A percentile compares a stretch with the other conserved stretches of the same genome.
phyloP scores from a whole-genome alignment of 129 eudicot genomes.

The Tagetes erecta region DNA sequence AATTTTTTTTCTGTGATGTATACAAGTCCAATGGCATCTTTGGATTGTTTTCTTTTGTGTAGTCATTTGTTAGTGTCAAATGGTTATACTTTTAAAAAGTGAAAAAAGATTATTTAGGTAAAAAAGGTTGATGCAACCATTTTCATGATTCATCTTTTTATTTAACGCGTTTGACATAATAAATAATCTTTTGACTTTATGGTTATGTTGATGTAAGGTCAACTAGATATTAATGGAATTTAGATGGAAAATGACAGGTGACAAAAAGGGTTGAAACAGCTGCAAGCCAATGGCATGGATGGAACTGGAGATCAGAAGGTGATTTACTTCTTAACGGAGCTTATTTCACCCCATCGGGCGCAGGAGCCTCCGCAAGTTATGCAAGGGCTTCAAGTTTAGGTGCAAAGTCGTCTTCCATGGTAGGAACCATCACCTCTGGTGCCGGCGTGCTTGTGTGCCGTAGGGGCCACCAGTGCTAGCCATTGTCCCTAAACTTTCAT shows the following conservation, averaged over 20 bases:
- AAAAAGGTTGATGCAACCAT: not conserved
- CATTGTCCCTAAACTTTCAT: slow-evolving; percentile 10
- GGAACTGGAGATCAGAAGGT: slow-evolving; percentile 97
- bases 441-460: slow-evolving; percentile 77
- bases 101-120: too few species aligned
- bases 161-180: not conserved
- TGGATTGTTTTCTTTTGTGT: too few species aligned
- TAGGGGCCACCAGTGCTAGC: slow-evolving; percentile 76
- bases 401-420: slow-evolving; percentile 85
- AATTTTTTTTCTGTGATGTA: too few species aligned
- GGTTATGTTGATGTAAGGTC: slow-evolving; percentile 11
- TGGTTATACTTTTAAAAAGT: too few species aligned
- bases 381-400: slow-evolving; percentile 91
- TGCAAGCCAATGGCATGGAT: slow-evolving; percentile 60
- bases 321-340: slow-evolving; percentile 82
- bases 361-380: slow-evolving; percentile 73
- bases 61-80: too few species aligned
- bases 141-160: not conserved
- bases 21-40: too few species aligned
- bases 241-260: slow-evolving; percentile 47
- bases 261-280: slow-evolving; percentile 73
- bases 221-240: slow-evolving; percentile 21
- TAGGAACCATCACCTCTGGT: slow-evolving; percentile 65
- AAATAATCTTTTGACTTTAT: not conserved
- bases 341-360: slow-evolving; percentile 76